Evolutionary conservation across 805 yeast genomes (phyloP).

Genomic region (Sporopachydermia lactativora): DNA sequence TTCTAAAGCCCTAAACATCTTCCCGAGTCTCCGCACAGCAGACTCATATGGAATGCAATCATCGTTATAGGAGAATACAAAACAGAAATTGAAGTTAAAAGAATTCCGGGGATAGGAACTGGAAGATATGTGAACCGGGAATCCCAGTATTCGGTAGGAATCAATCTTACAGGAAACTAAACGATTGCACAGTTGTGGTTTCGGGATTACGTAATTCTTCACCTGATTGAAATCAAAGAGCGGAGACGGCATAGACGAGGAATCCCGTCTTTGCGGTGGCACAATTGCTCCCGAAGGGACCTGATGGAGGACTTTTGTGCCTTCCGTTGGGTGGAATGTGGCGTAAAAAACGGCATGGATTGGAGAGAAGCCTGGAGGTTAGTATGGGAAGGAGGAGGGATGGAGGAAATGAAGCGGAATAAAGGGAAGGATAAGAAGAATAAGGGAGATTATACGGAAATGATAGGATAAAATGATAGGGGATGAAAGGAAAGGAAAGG

Average conservation of each 20-base stretch:
- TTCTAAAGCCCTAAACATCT: slow-evolving; percentile 79
- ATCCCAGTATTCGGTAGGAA: slow-evolving; percentile 64
- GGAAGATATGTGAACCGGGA: slow-evolving; percentile 73
- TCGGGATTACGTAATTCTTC: slow-evolving; percentile 87
- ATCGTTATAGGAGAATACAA: slow-evolving; percentile 72
- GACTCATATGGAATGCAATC: slow-evolving; percentile 81
- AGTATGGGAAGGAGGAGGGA: too few species aligned
- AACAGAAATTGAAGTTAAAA: slow-evolving; percentile 85
- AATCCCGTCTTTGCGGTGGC: slow-evolving; percentile 20
- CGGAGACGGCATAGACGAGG: slow-evolving; percentile 24
- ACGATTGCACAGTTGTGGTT: slow-evolving; percentile 78
- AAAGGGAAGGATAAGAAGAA: too few species aligned
- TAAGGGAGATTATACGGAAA: too few species aligned
- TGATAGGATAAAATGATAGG: too few species aligned
- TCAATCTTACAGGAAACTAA: slow-evolving; percentile 62
- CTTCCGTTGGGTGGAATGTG: slow-evolving; percentile 90
- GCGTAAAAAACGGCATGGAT: slow-evolving; percentile 80
- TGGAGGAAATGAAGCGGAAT: too few species aligned
- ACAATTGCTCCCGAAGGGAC: slow-evolving; percentile 68
- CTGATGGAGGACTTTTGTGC: slow-evolving; percentile 82
- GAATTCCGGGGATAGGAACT: slow-evolving; percentile 76
- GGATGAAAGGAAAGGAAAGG: too few species aligned
- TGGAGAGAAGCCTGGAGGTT: slow-evolving; percentile 71
- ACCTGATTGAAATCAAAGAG: slow-evolving; percentile 72
- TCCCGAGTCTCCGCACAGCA: slow-evolving; percentile 70